phyloP scores from a whole-genome alignment of 2,329 filamentous ascomycete genomes.

The Neobulgaria alba region DNA sequence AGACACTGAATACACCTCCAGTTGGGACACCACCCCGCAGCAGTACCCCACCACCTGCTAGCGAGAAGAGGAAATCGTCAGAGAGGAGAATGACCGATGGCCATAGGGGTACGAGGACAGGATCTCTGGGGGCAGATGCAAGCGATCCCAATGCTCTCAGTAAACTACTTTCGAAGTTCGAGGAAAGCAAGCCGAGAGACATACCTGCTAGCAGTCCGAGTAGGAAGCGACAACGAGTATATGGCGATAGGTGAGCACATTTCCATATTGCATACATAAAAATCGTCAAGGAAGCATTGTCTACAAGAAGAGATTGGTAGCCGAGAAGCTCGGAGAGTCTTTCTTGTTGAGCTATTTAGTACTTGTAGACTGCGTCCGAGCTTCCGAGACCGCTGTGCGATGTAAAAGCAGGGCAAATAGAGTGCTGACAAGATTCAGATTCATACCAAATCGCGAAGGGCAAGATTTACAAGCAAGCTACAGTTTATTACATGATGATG shows the following conservation, averaged over 20 bases:
- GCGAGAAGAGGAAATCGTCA: slow-evolving; percentile 25
- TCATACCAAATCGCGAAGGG: slow-evolving; percentile 88
- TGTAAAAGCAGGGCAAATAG: slow-evolving; percentile 1
- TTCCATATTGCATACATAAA: too few species aligned
- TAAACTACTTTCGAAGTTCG: slow-evolving; percentile 49
- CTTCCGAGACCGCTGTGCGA: background rate
- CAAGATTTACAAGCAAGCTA: slow-evolving; percentile 92
- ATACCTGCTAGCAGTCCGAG: slow-evolving; percentile 57
- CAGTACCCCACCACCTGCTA: slow-evolving; percentile 24
- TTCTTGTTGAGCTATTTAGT: too few species aligned
- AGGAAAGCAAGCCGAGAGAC: slow-evolving; percentile 50
- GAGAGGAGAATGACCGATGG: slow-evolving; percentile 20
- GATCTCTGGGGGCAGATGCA: slow-evolving; percentile 14
- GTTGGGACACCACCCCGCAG: slow-evolving; percentile 26
- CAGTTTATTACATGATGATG: slow-evolving; percentile 83
- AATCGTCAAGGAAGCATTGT: too few species aligned
- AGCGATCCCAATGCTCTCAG: slow-evolving; percentile 48
- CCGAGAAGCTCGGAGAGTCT: too few species aligned
- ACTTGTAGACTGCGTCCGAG: too few species aligned
- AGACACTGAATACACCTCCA: slow-evolving; percentile 23
- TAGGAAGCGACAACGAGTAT: slow-evolving; percentile 58
- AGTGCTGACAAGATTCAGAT: slow-evolving; percentile 33
- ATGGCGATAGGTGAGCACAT: slow-evolving; percentile 42
- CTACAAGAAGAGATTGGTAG: too few species aligned
- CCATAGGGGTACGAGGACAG: slow-evolving; percentile 13